A percentile compares a stretch with the other conserved stretches of the same genome.
These are phyloP conservation scores for Nothophytophthora sp. DNA, from an alignment of 352 stramenopile genomes.

Conservation along the genomic window DNA sequence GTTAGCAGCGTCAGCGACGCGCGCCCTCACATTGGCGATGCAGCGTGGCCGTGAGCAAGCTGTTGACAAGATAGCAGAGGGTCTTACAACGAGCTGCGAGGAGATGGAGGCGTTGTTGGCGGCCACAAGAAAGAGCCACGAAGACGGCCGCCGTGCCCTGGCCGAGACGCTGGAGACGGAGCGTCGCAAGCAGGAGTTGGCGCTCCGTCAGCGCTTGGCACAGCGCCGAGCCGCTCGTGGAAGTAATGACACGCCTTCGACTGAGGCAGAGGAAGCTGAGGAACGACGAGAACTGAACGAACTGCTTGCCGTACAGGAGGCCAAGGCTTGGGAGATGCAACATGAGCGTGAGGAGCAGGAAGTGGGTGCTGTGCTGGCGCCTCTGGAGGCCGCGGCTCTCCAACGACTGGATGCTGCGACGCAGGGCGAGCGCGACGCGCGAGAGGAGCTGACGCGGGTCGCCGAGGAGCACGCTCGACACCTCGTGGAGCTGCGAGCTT, in stretches of 20 bases:
- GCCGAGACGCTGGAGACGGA: conserved; percentile 22
- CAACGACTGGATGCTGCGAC: conserved; percentile 19
- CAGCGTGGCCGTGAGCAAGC: conserved; percentile 9
- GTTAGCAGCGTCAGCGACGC: conserved; percentile 7
- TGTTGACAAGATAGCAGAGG: conserved; percentile 11
- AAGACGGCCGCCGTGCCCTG: conserved; percentile 16
- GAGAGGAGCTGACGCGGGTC: conserved; percentile 29
- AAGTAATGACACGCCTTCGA: conserved; percentile 1
- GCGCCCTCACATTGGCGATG: conserved; percentile 14
- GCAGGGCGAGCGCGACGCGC: conserved; percentile 18
- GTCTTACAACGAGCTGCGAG: conserved; percentile 8
- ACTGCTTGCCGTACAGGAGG: conserved; percentile 12
- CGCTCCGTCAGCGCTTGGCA: conserved; percentile 24
- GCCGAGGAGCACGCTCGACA: conserved; percentile 21
- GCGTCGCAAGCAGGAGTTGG: conserved; percentile 27
- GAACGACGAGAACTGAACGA: conserved; percentile 10
- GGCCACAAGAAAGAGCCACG: conserved; percentile 16
- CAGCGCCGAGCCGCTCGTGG: conserved; percentile 20
- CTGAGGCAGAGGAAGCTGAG: conserved; percentile 15
- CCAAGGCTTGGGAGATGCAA: conserved; percentile 10
- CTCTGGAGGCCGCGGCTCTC: conserved; percentile 8
- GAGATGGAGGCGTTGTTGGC: conserved; percentile 23
- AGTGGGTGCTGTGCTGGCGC: conserved; percentile 12
- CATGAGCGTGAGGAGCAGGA: conserved; percentile 11
- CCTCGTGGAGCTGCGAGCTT: conserved; percentile 15